Percentiles rank a stretch among this genome's conserved stretches.
Evolutionary conservation across 129 eudicot genomes (phyloP).

Genomic region (Arctium minus): DNA sequence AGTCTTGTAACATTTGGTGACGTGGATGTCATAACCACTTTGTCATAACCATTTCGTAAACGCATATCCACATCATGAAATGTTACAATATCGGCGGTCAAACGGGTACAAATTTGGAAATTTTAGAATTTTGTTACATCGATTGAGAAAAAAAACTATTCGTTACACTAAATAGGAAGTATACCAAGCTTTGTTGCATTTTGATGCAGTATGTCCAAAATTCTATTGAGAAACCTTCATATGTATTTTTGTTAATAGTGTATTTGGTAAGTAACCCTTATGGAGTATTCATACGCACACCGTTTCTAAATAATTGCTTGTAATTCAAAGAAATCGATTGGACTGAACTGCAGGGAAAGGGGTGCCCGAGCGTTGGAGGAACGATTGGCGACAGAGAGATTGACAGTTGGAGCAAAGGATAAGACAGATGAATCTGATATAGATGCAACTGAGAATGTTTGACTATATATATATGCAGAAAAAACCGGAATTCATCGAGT

Average conservation of each 20-base stretch:
- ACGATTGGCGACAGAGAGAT: constrained; percentile 83
- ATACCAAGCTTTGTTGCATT: background rate
- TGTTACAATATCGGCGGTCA: background rate
- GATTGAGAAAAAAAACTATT: too few species aligned
- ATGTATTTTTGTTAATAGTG: background rate
- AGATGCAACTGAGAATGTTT: constrained; percentile 78
- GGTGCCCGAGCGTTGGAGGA: constrained; percentile 97
- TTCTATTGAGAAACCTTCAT: background rate
- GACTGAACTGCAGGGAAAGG: constrained; percentile 67
- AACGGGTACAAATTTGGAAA: background rate
- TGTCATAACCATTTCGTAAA: background rate
- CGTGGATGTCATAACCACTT: background rate
- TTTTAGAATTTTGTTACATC: background rate
- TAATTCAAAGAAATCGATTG: background rate
- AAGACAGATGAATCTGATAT: constrained; percentile 50
- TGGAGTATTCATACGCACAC: background rate
- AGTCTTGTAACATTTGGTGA: background rate
- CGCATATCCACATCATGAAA: background rate
- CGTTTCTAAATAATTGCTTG: background rate
- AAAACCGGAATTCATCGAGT: background rate
- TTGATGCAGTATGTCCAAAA: background rate
- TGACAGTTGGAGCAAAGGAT: constrained; percentile 41
- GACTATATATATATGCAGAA: background rate
- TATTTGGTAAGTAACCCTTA: background rate
- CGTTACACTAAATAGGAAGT: background rate